Evolutionary conservation across 169 alveolate species (phyloP).

Genomic region (Plasmodium fragile): DNA sequence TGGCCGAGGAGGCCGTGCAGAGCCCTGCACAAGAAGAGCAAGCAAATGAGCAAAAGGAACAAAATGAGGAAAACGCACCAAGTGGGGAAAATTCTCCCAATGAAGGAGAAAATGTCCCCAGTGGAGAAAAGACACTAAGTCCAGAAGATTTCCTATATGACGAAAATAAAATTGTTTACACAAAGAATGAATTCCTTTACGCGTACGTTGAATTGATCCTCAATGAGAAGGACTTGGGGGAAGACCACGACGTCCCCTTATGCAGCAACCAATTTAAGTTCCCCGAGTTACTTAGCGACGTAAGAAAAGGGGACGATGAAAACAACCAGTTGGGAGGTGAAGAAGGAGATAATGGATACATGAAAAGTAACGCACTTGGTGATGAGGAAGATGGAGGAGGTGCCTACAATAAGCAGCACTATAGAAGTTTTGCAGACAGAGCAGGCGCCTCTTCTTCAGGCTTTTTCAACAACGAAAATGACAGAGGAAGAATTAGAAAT

Average conservation of each 20-base stretch:
- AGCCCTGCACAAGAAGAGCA: neutral
- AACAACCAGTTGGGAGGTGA: neutral
- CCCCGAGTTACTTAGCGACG: neutral
- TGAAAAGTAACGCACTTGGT: neutral
- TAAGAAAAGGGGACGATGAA: neutral
- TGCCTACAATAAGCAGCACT: neutral
- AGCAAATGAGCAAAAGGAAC: neutral
- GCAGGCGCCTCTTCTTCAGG: neutral
- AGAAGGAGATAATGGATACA: neutral
- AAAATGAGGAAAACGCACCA: neutral
- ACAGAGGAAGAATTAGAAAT: conserved; percentile 14
- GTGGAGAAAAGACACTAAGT: neutral
- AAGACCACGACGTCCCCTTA: conserved; percentile 29
- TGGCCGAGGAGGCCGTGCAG: neutral
- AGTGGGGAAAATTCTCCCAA: neutral
- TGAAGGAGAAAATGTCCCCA: neutral
- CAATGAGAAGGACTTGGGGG: conserved; percentile 14
- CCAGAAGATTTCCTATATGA: neutral
- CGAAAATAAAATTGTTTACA: conserved; percentile 18
- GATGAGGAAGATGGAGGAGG: neutral
- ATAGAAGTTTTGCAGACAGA: neutral
- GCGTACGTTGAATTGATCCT: conserved; percentile 39
- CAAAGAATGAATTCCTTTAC: conserved; percentile 46
- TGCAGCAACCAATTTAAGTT: conserved; percentile 28
- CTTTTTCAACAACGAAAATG: neutral